phyloP scores from a whole-genome alignment of 2,329 filamentous ascomycete species.

The Botrytis deweyae region DNA sequence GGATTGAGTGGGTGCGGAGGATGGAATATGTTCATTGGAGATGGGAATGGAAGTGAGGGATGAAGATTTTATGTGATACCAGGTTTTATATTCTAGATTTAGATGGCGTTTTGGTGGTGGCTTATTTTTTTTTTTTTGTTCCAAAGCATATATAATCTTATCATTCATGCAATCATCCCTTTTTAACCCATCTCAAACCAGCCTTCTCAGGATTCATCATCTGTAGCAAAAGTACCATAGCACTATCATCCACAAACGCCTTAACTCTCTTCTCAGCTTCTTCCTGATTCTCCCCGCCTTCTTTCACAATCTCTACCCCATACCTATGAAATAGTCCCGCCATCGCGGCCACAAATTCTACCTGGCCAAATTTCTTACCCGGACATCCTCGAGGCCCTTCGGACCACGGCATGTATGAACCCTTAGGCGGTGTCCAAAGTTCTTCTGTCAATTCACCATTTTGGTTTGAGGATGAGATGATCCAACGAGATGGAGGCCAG shows the following conservation, averaged over 20 bases:
- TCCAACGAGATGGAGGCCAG: background rate
- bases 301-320: background rate
- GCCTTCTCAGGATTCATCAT: background rate
- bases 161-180: background rate
- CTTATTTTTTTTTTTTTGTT: too few species aligned
- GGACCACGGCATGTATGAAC: background rate
- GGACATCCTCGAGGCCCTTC: background rate
- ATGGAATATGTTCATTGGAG: background rate
- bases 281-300: background rate
- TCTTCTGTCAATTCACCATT: background rate
- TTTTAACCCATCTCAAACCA: background rate
- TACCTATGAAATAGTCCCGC: background rate
- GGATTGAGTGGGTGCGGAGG: background rate
- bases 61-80: background rate
- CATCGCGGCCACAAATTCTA: background rate
- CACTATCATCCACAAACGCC: background rate
- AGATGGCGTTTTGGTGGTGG: background rate
- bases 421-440: background rate
- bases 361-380: background rate
- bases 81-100: background rate
- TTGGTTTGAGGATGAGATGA: background rate
- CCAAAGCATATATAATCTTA: too few species aligned
- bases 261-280: background rate
- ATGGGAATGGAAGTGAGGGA: too few species aligned
- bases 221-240: background rate